Evolutionary conservation across 1,284 basidiomycete species (phyloP).

Genomic region (Heterobasidion irregulare): DNA sequence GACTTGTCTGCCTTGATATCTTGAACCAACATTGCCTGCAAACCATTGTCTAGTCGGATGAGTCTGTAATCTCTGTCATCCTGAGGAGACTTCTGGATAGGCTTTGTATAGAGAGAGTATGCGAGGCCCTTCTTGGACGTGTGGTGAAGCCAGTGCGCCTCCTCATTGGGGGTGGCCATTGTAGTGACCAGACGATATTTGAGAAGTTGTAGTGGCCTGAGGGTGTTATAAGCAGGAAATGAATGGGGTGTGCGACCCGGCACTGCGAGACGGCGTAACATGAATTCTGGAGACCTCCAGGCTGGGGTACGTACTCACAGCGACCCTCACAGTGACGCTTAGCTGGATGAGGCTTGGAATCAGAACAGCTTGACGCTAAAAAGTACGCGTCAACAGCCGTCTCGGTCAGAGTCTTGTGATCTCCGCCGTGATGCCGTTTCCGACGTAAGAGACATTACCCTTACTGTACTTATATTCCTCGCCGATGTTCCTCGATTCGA

Average conservation of each 20-base stretch:
- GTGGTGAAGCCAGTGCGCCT: conserved; percentile 31
- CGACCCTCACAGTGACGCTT: background rate
- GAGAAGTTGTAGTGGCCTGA: background rate
- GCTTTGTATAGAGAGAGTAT: conserved; percentile 51
- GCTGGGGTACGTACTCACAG: background rate
- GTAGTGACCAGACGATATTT: background rate
- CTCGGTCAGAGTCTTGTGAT: too few species aligned
- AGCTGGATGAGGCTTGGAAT: too few species aligned
- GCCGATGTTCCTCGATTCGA: too few species aligned
- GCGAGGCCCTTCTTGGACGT: conserved; percentile 21
- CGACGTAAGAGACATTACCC: too few species aligned
- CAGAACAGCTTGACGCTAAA: too few species aligned
- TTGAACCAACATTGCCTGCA: conserved; percentile 82
- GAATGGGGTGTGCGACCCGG: background rate
- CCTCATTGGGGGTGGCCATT: conserved; percentile 6
- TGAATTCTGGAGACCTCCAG: background rate
- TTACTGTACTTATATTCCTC: too few species aligned
- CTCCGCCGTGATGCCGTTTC: too few species aligned
- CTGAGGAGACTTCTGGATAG: conserved; percentile 69
- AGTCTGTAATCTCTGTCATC: conserved; percentile 78
- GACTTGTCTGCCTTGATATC: conserved; percentile 91
- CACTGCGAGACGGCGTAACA: background rate
- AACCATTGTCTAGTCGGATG: conserved; percentile 80
- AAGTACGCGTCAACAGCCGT: too few species aligned
- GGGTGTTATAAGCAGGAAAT: background rate